Evolutionary conservation across 257 asterid genomes (phyloP).

Genomic region (Ilex asprella): DNA sequence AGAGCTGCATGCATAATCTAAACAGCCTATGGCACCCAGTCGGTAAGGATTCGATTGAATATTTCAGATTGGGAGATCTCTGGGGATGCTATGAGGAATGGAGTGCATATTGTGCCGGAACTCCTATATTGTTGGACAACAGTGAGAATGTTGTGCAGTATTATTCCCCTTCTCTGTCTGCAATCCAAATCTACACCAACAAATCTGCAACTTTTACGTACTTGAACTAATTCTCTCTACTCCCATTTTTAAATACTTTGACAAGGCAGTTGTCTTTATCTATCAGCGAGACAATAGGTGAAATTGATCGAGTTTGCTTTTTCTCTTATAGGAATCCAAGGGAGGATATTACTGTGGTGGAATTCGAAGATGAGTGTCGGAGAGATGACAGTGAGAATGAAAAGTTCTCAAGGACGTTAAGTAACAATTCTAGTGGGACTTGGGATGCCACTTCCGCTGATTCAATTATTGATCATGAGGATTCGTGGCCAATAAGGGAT

Average conservation of each 20-base stretch:
- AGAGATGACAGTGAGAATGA: conserved; percentile 17
- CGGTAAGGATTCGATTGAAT: conserved; percentile 5
- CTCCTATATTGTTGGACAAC: conserved; percentile 9
- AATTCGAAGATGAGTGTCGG: conserved; percentile 10
- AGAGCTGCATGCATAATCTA: conserved; percentile 11
- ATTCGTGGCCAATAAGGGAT: conserved; percentile 3
- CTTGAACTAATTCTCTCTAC: neutral
- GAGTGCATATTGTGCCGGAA: conserved; percentile 31
- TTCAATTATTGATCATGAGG: conserved; percentile 8
- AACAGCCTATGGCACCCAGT: conserved; percentile 7
- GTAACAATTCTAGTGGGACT: conserved; percentile 12
- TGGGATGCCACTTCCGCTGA: conserved; percentile 14
- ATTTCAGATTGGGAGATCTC: conserved; percentile 18
- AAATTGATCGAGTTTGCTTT: neutral
- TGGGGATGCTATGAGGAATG: conserved; percentile 27
- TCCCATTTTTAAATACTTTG: no score
- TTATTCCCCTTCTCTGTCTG: conserved; percentile 24
- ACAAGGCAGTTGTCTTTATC: neutral
- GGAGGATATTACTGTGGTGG: neutral
- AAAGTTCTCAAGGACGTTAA: conserved; percentile 17
- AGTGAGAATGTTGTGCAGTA: conserved; percentile 14
- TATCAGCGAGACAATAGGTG: neutral
- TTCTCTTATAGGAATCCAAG: conserved; percentile 5
- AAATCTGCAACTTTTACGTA: conserved; percentile 1
- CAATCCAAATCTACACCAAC: conserved; percentile 21